These are phyloP conservation scores for Phoma sp. DNA, from an alignment of 2,329 filamentous ascomycete species.

Conservation along the genomic window DNA sequence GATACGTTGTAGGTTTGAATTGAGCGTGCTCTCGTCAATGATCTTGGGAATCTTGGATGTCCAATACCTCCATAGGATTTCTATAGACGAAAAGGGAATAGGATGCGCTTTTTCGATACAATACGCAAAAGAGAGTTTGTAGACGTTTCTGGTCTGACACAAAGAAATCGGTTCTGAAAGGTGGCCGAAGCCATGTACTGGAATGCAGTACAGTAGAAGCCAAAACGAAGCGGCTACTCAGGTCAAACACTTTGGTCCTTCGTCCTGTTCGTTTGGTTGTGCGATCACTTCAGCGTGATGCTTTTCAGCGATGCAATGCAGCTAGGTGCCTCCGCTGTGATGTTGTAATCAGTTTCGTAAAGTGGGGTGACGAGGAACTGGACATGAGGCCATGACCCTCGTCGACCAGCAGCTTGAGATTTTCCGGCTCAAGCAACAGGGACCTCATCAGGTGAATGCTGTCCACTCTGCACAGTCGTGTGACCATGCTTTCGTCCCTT, in stretches of 20 bases:
- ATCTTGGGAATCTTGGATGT: not conserved
- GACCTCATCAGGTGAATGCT: not conserved
- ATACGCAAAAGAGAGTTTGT: not conserved
- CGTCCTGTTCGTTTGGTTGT: not conserved
- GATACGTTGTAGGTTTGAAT: not conserved
- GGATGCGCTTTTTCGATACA: not conserved
- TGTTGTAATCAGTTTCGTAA: not conserved
- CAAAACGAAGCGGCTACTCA: not conserved
- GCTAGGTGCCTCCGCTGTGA: not conserved
- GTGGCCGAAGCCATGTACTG: slow-evolving; percentile 9
- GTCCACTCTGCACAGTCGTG: not conserved
- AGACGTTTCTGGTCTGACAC: not conserved
- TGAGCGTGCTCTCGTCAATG: not conserved
- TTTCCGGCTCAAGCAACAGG: not conserved
- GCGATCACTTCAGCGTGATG: not conserved
- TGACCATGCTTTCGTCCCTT: not conserved
- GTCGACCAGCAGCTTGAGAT: not conserved
- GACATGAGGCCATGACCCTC: not conserved
- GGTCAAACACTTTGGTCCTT: slow-evolving; percentile 17
- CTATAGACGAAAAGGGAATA: slow-evolving; percentile 10
- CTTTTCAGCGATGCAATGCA: not conserved
- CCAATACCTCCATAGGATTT: slow-evolving; percentile 17
- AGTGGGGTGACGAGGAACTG: not conserved
- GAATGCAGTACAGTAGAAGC: not conserved
- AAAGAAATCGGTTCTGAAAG: not conserved